Evolutionary conservation across 495 filamentous ascomycete species (phyloP).

Genomic region (Lasiosphaeria ovina): DNA sequence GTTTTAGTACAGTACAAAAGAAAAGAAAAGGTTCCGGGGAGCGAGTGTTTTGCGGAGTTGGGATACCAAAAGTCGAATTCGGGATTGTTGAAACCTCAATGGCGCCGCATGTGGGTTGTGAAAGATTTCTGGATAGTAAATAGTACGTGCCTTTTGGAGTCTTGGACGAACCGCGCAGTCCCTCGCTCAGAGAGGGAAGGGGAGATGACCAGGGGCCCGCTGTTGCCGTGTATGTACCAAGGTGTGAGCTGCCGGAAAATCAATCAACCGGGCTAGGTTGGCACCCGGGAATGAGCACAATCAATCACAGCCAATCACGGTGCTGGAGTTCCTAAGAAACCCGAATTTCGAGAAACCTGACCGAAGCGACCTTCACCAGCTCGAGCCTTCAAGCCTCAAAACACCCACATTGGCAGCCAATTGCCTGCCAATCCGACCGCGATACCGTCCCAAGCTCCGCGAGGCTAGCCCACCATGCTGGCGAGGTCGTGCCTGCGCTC

Average conservation of each 20-base stretch:
- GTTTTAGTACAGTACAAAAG: too few species aligned
- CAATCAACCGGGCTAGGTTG: constrained; percentile 18
- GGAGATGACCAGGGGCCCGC: too few species aligned
- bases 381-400: constrained; percentile 28
- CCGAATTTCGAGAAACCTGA: constrained; percentile 40
- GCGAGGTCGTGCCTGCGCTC: constrained; percentile 79
- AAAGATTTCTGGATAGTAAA: too few species aligned
- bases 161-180: too few species aligned
- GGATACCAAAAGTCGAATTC: too few species aligned
- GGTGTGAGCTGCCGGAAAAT: constrained; percentile 24
- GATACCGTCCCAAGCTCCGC: constrained; percentile 41
- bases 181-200: too few species aligned
- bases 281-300: background rate
- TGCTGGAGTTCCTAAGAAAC: constrained; percentile 38
- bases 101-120: too few species aligned
- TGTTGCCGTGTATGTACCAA: background rate
- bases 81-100: too few species aligned
- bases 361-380: constrained; percentile 30
- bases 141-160: too few species aligned
- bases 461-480: constrained; percentile 69
- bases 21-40: too few species aligned
- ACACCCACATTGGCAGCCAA: constrained; percentile 39
- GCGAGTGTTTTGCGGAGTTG: too few species aligned
- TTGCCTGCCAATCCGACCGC: constrained; percentile 38
- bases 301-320: constrained; percentile 20